Conservation (phyloP, 169 alveolate genomes). For the Eimeria tenella region DNA sequence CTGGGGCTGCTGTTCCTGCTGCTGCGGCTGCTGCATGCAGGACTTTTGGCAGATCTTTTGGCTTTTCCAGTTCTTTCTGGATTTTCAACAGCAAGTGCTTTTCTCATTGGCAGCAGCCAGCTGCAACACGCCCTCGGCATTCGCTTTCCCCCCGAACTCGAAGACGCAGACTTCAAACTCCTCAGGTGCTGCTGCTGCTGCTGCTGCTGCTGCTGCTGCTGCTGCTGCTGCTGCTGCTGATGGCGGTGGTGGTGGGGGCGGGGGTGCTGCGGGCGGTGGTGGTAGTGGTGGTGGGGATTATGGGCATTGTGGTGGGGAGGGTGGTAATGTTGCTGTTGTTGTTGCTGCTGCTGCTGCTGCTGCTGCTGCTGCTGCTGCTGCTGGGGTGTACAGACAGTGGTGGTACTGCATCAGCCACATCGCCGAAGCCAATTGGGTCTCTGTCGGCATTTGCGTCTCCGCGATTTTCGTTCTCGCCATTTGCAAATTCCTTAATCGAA, state of each 20-base stretch:
- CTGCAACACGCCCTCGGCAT: conserved; percentile 72
- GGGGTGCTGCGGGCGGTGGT: not conserved
- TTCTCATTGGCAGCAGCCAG: conserved; percentile 80
- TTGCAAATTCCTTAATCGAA: conserved; percentile 54
- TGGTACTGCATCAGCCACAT: conserved; percentile 78
- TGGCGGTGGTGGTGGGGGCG: not conserved
- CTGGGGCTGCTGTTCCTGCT: conserved; percentile 65
- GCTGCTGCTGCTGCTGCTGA: too few species aligned
- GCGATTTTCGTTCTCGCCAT: conserved; percentile 60
- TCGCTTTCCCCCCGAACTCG: conserved; percentile 60
- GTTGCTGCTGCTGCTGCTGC: not conserved
- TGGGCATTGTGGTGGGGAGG: not conserved
- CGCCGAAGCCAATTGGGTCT: conserved; percentile 65
- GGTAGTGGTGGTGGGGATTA: not conserved
- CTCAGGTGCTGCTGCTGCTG: conserved; percentile 55
- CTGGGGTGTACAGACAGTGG: conserved; percentile 78
- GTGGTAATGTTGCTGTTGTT: not conserved
- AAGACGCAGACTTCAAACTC: conserved; percentile 76
- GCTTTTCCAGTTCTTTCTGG: conserved; percentile 82
- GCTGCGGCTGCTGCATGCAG: conserved; percentile 72
- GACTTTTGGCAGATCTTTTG: conserved; percentile 77
- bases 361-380: not conserved
- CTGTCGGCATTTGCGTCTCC: conserved; percentile 71
- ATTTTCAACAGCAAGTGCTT: conserved; percentile 80
- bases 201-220: not conserved